These are phyloP conservation scores for Hypholoma sublateritium DNA, from an alignment of 768 basidiomycete genomes.

Conservation along the genomic window DNA sequence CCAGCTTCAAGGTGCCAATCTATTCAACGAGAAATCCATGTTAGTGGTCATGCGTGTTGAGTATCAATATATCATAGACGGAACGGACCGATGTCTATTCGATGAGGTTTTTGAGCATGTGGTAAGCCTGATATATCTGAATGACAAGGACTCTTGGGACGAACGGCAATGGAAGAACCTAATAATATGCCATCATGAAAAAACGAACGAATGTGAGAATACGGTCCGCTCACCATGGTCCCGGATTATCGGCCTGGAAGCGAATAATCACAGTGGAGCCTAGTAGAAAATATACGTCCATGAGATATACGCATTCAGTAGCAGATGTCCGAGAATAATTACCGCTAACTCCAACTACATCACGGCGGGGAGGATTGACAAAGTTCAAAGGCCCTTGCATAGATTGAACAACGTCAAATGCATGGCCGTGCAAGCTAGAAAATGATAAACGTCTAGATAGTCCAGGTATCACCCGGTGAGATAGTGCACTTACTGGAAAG, in stretches of 20 bases:
- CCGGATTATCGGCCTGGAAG: conserved; percentile 25
- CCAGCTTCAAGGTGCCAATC: conserved; percentile 25
- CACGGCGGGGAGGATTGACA: conserved; percentile 37
- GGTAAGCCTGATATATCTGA: neutral
- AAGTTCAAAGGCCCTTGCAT: conserved; percentile 37
- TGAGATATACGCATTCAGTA: conserved; percentile 8
- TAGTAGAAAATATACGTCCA: neutral
- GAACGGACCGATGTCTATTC: no score
- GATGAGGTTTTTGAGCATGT: neutral
- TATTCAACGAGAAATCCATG: neutral
- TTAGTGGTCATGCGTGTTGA: neutral
- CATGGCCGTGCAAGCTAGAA: conserved; percentile 18
- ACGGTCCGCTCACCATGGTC: conserved; percentile 25
- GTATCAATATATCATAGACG: no score
- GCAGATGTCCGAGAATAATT: neutral
- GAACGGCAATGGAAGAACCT: conserved; percentile 28
- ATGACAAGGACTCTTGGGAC: neutral
- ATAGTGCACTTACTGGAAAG: conserved; percentile 15
- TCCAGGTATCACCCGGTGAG: neutral
- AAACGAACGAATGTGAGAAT: neutral
- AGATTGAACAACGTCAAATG: conserved; percentile 40
- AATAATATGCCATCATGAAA: neutral
- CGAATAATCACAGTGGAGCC: conserved; percentile 23
- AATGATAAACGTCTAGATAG: neutral
- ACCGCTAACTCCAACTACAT: conserved; percentile 37